These are phyloP conservation scores for Colletotrichum magnum DNA, from an alignment of 2,329 filamentous ascomycete genomes.

Conservation along the genomic window DNA sequence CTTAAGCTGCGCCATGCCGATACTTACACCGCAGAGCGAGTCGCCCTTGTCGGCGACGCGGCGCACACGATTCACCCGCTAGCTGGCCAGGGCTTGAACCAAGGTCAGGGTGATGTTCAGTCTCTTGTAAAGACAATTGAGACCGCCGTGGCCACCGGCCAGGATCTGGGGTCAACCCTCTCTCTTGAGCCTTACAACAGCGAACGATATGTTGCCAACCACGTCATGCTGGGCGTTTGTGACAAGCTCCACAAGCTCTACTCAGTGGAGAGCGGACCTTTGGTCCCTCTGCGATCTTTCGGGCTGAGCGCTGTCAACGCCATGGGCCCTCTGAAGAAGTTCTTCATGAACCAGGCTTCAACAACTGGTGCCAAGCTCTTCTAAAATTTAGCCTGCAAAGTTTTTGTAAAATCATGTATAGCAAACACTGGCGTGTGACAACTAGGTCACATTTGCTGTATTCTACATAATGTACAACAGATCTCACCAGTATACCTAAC, in stretches of 20 bases:
- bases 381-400: constrained; percentile 40
- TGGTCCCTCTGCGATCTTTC: constrained; percentile 84
- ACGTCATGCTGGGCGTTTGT: constrained; percentile 81
- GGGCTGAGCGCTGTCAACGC: constrained; percentile 84
- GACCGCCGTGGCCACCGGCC: constrained; percentile 83
- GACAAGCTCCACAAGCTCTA: constrained; percentile 96
- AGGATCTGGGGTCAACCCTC: constrained; percentile 86
- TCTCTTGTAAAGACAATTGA: constrained; percentile 82
- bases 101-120: constrained; percentile 90
- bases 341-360: constrained; percentile 84
- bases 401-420: constrained; percentile 23
- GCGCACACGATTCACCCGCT: constrained; percentile 96
- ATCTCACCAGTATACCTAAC: neutral
- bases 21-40: constrained; percentile 89
- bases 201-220: constrained; percentile 87
- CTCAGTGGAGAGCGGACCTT: constrained; percentile 81
- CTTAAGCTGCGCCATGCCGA: constrained; percentile 94
- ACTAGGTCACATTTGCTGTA: neutral
- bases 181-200: constrained; percentile 85
- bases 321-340: constrained; percentile 81
- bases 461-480: constrained; percentile 5
- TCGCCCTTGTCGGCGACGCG: constrained; percentile 93
- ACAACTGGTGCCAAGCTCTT: constrained; percentile 66
- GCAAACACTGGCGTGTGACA: neutral
- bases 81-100: constrained; percentile 94